Evolutionary conservation across 1,284 basidiomycete species (phyloP), one percentile per base, ranked within the genome.

Genomic region (Moesziomyces sp.): DNA sequence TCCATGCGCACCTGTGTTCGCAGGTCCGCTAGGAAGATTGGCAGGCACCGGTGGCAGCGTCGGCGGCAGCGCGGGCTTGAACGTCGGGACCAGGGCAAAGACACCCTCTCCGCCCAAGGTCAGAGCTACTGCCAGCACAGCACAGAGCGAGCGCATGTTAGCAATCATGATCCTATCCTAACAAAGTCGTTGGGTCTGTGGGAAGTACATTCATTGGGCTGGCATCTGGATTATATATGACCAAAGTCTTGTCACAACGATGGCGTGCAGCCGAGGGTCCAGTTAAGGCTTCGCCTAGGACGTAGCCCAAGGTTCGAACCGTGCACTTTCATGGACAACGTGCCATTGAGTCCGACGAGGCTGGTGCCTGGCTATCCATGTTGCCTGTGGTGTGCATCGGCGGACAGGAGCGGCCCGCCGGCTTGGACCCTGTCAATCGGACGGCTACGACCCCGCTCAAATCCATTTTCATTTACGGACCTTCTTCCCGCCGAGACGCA

Each of bases 31-130:
- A 0, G 48, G 48, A 3, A 50, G 35, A 35, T 23, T 23, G 18
- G 35, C 35, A 3, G 48, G 48, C 14, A 50, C 23, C 1, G 48
- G 35, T 11, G 48, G 48, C 10, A 50, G 30, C 3, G 48, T 38
- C 19, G 28, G 38, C 3, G 48, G 48, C n/a, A 50, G 33, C 18
- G 48, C 10, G 33, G 33, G 48, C 48, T 38, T 50, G 33, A 50
- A 50, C 9, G 10, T 19, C 6, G 48, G 21, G 10, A 35, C 28
- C 19, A 38, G 48, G 30, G 48, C 38, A 40, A 11, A 16, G 4
- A 18, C 38, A 18, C 38, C 38, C 38, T n/a, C 38, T 3, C 38
- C 38, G 6, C 38, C 38, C 14, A 50, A 19, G 8, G 33, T 21
- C 11, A 50, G 21, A 2, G 48, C 48, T 3, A 40, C 19, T 19